Base-by-base conservation (phyloP, 2,329 filamentous ascomycete genomes). In the Atkinsonella hypoxylon region DNA sequence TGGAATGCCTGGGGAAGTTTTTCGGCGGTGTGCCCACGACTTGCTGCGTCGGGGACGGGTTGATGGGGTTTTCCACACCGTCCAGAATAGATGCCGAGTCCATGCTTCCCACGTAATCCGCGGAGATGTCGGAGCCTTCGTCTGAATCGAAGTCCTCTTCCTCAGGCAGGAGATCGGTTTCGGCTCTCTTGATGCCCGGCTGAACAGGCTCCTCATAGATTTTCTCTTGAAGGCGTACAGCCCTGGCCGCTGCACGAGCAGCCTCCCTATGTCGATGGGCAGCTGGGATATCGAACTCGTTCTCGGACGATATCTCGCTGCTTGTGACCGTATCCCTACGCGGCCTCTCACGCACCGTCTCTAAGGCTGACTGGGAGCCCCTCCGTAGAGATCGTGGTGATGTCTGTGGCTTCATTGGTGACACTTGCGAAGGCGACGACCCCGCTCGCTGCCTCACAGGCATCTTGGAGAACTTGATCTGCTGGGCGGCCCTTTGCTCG, bases 381-480 rank as follows among this genome's bases (percentile, higher is more conserved):
- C 85, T 74, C 17, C 85, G 73, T 17, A 63, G 69, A 48, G 70
- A 65, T 4, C 74, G 69, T 6, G 75, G 75, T 2, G 76, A 76
- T 2, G 73, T 67, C 47, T 70, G 70, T 53, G 83, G 81, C 43
- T 75, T 74, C 26, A 81, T 67, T 53, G 77, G 80, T 15, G 82
- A 82, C 13, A 77, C 79, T 57, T 88, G 83, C 38, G 87, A 82
- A 3, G 91, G 91, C 45, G 91, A 96, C 0, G 90, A 96, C 11
- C 88, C 91, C 26, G 90, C 87, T 51, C 91, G 82, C 57, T 82
- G 82, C 31, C 90, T 81, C 42, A 95, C 78, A 1, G 93, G 91
- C 87, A 96, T 91, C 69, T 97, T 97, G 46, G 86, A 82, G 67
- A 98, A 98, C 62, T 91, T 90, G 64, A 97, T 95, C 65, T 94